Evolutionary conservation across 352 stramenopile genomes (phyloP), one percentile per base, ranked within the genome.

Genomic region (Phytophthora agathidicida): DNA sequence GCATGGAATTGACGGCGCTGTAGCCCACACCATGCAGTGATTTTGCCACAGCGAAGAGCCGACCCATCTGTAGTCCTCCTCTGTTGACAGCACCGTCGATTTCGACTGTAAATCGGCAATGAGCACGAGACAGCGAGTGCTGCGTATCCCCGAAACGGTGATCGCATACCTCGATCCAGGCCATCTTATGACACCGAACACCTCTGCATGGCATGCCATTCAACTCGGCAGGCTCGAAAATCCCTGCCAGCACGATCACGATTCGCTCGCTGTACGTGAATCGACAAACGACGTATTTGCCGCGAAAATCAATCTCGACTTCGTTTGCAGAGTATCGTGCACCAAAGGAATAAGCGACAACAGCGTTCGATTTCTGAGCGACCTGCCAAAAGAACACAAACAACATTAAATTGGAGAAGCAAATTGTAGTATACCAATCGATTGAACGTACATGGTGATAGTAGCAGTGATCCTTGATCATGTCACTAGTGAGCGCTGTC

Each of bases 121-220:
- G 79, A 31, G 74, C 78, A 33, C 80, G 77, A 27, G 75, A 54
- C 5, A 66, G 64, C 14, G 77, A 70, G 5, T 13, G 42, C 10
- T 54, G 42, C n/a, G 49, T 20, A 8, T 8, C 16, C 22, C 7
- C 35, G 9, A 10, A 4, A 13, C 11, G 5, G 7, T 17, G 7
- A 2, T 30, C 17, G 2, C 13, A 27, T 3, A 68, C 4, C 22
- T 65, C 4, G 5, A 72, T 53, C 55, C 60, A 80, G 7, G 64
- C 71, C 0, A 53, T 42, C 24, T 71, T 51, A 11, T 56, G 27
- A 14, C 62, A 62, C 16, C 49, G 59, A 46, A 77, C 28, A 5
- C 68, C 59, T 16, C 26, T 27, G 22, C 66, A 57, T 5, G 61
- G 56, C 1, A 54, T 11, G 19, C 38, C 63, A 23, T 61, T 62